phyloP scores from a whole-genome alignment of 352 stramenopile species.

The Pseudoperonospora humuli region DNA sequence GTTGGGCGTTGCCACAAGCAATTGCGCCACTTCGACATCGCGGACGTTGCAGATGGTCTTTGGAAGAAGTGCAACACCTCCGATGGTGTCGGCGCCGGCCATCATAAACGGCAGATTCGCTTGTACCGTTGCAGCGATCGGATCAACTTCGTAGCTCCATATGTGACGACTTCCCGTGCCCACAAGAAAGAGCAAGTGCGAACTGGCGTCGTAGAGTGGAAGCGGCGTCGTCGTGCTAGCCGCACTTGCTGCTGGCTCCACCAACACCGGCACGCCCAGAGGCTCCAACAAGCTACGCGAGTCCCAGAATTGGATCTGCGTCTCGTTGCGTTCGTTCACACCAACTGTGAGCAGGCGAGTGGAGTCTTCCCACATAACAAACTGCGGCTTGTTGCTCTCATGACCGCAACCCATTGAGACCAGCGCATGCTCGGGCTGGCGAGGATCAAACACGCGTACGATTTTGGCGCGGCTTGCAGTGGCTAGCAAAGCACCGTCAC shows the following conservation, averaged over 20 bases:
- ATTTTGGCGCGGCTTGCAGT: slow-evolving; percentile 65
- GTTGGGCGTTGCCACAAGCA: slow-evolving; percentile 54
- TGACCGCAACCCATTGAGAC: slow-evolving; percentile 63
- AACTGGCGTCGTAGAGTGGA: slow-evolving; percentile 63
- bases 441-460: slow-evolving; percentile 68
- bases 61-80: slow-evolving; percentile 49
- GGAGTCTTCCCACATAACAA: slow-evolving; percentile 47
- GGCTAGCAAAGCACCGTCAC: slow-evolving; percentile 51
- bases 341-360: slow-evolving; percentile 46
- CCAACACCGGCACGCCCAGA: slow-evolving; percentile 26
- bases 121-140: slow-evolving; percentile 28
- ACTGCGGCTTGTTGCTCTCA: slow-evolving; percentile 61
- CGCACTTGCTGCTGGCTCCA: slow-evolving; percentile 22
- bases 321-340: slow-evolving; percentile 52
- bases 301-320: slow-evolving; percentile 69
- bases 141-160: slow-evolving; percentile 68
- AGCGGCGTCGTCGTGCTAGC: slow-evolving; percentile 40
- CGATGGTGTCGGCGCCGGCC: slow-evolving; percentile 39
- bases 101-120: slow-evolving; percentile 61
- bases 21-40: slow-evolving; percentile 51
- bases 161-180: slow-evolving; percentile 57
- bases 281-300: slow-evolving; percentile 61
- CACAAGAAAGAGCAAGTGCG: slow-evolving; percentile 60
- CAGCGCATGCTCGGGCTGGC: slow-evolving; percentile 33
- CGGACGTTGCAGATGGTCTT: slow-evolving; percentile 57